These are phyloP conservation scores for Coccomyxa sp. DNA, from an alignment of 139 green algal genomes.

Conservation along the genomic window DNA sequence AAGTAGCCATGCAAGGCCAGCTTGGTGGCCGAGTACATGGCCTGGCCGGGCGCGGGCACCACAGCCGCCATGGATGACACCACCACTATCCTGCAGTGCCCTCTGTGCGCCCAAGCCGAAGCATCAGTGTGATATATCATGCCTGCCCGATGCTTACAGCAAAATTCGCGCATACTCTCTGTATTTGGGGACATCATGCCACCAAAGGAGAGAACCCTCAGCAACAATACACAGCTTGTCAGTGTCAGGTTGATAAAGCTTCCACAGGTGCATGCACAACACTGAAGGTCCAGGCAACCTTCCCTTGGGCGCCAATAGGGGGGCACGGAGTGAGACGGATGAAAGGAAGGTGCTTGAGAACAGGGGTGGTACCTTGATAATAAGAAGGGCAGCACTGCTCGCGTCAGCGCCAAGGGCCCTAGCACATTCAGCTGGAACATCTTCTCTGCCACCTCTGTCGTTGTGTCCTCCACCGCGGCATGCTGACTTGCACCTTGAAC, in stretches of 20 bases:
- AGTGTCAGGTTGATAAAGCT: no score
- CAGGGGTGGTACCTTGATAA: constrained; percentile 8
- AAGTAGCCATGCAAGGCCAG: constrained; percentile 74
- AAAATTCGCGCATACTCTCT: no score
- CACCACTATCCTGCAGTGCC: constrained; percentile 59
- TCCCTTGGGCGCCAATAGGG: no score
- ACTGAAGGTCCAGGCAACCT: no score
- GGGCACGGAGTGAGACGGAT: no score
- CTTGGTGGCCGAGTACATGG: constrained; percentile 69
- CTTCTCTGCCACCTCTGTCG: constrained; percentile 39
- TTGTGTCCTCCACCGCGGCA: constrained; percentile 50
- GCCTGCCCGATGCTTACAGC: neutral
- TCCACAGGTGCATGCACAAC: no score
- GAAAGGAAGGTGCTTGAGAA: no score
- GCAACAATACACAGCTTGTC: no score
- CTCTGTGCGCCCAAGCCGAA: neutral
- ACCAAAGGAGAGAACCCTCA: no score
- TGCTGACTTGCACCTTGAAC: constrained; percentile 32
- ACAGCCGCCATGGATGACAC: constrained; percentile 70
- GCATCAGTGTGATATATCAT: no score
- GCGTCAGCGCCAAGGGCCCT: constrained; percentile 63
- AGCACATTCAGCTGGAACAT: constrained; percentile 75
- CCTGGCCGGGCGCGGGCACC: constrained; percentile 64
- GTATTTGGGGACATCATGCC: no score
- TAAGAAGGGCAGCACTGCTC: constrained; percentile 63